A percentile compares a stretch with the other conserved stretches of the same genome.
These are phyloP conservation scores for Trametes coccinea DNA, from an alignment of 768 basidiomycete genomes.

Conservation along the genomic window DNA sequence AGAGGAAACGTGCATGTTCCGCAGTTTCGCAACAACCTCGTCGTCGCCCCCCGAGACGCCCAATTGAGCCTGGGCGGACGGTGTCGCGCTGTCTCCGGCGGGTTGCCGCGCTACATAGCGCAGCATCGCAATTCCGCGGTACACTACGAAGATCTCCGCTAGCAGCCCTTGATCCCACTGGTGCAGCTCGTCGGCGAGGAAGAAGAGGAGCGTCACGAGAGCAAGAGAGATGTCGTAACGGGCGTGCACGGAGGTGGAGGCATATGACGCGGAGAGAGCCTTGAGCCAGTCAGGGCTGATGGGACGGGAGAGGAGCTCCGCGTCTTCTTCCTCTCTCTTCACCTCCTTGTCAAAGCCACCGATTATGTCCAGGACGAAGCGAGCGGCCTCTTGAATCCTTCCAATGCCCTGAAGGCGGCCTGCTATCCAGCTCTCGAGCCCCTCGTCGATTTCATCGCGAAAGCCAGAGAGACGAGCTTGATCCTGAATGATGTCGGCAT, in stretches of 20 bases:
- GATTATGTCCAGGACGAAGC: slow-evolving; percentile 64
- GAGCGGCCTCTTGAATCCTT: slow-evolving; percentile 56
- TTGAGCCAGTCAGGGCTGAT: slow-evolving; percentile 62
- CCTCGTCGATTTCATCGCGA: slow-evolving; percentile 58
- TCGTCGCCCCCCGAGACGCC: slow-evolving; percentile 47
- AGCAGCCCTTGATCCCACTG: slow-evolving; percentile 65
- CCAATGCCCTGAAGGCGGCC: slow-evolving; percentile 58
- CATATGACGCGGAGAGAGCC: slow-evolving; percentile 63
- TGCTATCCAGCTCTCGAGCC: slow-evolving; percentile 58
- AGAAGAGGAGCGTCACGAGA: slow-evolving; percentile 67
- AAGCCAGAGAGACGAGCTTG: slow-evolving; percentile 56
- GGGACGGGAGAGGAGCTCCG: slow-evolving; percentile 47
- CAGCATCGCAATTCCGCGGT: slow-evolving; percentile 74
- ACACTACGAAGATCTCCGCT: slow-evolving; percentile 77
- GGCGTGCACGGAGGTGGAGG: slow-evolving; percentile 61
- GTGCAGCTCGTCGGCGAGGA: slow-evolving; percentile 62
- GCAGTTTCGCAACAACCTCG: slow-evolving; percentile 62
- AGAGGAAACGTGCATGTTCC: slow-evolving; percentile 63
- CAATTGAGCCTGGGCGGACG: slow-evolving; percentile 33
- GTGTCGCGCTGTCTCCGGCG: slow-evolving; percentile 41
- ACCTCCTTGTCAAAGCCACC: slow-evolving; percentile 68
- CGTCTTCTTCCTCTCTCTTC: slow-evolving; percentile 77
- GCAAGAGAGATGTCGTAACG: slow-evolving; percentile 75
- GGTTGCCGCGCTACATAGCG: slow-evolving; percentile 62
- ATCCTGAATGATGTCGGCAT: slow-evolving; percentile 72